Evolutionary conservation across 805 yeast genomes (phyloP).

Genomic region (Middelhovenomyces tepae): DNA sequence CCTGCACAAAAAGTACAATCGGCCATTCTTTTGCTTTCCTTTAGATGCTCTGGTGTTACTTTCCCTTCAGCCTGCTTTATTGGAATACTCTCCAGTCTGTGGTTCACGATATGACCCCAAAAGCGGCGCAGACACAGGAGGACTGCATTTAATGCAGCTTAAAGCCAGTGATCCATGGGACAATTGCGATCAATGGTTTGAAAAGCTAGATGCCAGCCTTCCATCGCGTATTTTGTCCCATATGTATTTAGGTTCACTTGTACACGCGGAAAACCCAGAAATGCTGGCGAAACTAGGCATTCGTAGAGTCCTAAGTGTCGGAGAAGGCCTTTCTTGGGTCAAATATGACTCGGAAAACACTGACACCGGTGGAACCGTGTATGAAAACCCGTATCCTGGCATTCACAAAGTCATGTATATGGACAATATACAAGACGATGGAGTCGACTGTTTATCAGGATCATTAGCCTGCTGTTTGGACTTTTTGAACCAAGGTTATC

Average conservation of each 20-base stretch:
- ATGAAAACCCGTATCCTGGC: slow-evolving; percentile 14
- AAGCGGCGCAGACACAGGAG: slow-evolving; percentile 13
- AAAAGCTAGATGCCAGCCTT: slow-evolving; percentile 48
- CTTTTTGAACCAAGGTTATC: slow-evolving; percentile 50
- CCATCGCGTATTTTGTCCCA: slow-evolving; percentile 83
- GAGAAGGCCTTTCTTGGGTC: slow-evolving; percentile 68
- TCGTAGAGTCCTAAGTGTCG: slow-evolving; percentile 71
- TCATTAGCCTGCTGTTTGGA: slow-evolving; percentile 56
- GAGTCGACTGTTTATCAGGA: slow-evolving; percentile 64
- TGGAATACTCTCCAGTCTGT: slow-evolving; percentile 47
- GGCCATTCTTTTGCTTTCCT: slow-evolving; percentile 80
- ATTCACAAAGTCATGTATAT: slow-evolving; percentile 51
- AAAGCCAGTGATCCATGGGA: too few relatives aligned
- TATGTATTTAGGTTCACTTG: slow-evolving; percentile 73
- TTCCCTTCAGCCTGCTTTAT: slow-evolving; percentile 54
- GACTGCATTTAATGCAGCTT: neutral
- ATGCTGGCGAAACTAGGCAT: slow-evolving; percentile 60
- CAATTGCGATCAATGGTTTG: slow-evolving; percentile 22
- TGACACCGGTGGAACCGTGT: slow-evolving; percentile 5
- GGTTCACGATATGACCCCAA: slow-evolving; percentile 8
- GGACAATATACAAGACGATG: slow-evolving; percentile 79
- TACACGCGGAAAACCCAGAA: slow-evolving; percentile 67
- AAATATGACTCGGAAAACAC: slow-evolving; percentile 13
- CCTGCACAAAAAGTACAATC: slow-evolving; percentile 51
- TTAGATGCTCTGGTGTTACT: slow-evolving; percentile 58